Conservation (phyloP, 139 green algal species). For the Closterium sp. region DNA sequence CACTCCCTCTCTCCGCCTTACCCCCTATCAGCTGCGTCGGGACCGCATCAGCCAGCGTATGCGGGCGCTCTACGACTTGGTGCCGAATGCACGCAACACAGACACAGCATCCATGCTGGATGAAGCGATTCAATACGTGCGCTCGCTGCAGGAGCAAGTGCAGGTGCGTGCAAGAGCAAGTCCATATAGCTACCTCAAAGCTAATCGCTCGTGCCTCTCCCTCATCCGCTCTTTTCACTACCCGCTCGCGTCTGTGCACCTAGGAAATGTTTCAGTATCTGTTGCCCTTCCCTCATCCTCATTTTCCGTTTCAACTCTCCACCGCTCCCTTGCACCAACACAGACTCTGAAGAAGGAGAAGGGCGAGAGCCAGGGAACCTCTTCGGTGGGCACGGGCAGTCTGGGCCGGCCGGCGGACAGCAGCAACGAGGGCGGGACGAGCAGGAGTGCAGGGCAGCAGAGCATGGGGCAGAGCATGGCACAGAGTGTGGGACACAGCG, state of each 20-base stretch:
- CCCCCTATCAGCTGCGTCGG: conserved; percentile 1
- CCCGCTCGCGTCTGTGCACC: no score
- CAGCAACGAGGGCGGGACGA: background rate
- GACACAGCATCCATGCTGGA: conserved; percentile 46
- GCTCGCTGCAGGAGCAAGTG: conserved; percentile 40
- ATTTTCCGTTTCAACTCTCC: background rate
- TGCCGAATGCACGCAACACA: conserved; percentile 21
- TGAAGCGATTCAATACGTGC: conserved; percentile 42
- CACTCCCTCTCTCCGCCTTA: no score
- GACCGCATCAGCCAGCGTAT: conserved; percentile 42
- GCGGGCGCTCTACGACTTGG: conserved; percentile 20
- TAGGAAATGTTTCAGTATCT: no score
- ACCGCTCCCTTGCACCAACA: background rate
- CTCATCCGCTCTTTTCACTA: background rate
- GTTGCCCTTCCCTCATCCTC: background rate
- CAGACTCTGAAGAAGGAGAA: background rate
- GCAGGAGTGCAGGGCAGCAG: background rate
- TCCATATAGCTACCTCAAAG: conserved; percentile 18
- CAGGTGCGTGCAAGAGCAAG: conserved; percentile 9
- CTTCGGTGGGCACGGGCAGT: background rate
- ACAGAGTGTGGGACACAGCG: background rate
- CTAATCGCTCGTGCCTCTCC: background rate
- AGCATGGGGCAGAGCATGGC: background rate
- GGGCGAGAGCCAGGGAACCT: background rate
- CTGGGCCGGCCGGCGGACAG: background rate